Conservation (phyloP, 2,329 filamentous ascomycete species). For the Pestalotiopsis fici region DNA sequence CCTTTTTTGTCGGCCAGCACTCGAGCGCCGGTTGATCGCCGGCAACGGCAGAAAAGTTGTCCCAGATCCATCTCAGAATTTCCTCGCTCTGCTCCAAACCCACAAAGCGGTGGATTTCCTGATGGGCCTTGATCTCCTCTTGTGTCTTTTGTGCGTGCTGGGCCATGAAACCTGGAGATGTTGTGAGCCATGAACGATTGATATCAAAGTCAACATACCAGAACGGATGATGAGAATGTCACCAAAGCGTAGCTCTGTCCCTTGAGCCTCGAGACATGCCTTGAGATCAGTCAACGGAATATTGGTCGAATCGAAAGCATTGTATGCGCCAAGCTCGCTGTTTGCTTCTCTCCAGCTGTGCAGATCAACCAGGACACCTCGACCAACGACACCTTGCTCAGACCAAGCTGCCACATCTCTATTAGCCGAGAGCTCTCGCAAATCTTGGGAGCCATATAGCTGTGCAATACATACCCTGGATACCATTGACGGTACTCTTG, state of each 20-base stretch:
- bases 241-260: conserved; percentile 49
- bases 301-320: conserved; percentile 32
- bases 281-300: conserved; percentile 41
- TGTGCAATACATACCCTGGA: conserved; percentile 26
- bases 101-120: conserved; percentile 43
- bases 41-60: conserved; percentile 42
- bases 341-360: conserved; percentile 46
- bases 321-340: conserved; percentile 27
- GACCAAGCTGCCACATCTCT: conserved; percentile 40
- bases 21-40: conserved; percentile 46
- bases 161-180: conserved; percentile 41
- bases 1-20: conserved; percentile 29
- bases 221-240: conserved; percentile 53
- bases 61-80: conserved; percentile 42
- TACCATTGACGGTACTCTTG: conserved; percentile 40
- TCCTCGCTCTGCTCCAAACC: conserved; percentile 48
- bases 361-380: conserved; percentile 56
- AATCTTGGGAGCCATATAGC: not conserved
- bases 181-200: not conserved
- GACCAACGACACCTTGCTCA: conserved; percentile 55
- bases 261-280: conserved; percentile 44
- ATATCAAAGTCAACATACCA: conserved; percentile 16
- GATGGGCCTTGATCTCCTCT: conserved; percentile 35
- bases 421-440: not conserved
- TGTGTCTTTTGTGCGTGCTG: conserved; percentile 37